phyloP scores from a whole-genome alignment of 345 rosid species.

The Euphorbia lathyris region DNA sequence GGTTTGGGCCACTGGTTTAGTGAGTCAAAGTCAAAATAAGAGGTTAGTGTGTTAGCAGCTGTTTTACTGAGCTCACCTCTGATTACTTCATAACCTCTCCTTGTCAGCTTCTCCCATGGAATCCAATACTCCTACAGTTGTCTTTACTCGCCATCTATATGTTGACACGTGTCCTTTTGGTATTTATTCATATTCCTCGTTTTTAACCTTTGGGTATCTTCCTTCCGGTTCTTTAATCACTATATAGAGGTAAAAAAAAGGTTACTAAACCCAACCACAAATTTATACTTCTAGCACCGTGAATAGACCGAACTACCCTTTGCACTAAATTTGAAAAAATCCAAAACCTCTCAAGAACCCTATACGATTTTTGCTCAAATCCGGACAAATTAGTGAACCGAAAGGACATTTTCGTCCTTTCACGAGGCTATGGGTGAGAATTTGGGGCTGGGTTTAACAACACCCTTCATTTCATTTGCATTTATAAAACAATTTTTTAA shows the following conservation, averaged over 20 bases:
- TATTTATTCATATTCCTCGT: background rate
- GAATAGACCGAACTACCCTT: too few relatives aligned
- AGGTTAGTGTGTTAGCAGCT: background rate
- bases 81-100: slow-evolving; percentile 7
- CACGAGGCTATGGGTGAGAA: too few relatives aligned
- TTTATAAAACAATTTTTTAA: too few relatives aligned
- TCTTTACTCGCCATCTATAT: background rate
- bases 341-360: too few relatives aligned
- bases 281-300: too few relatives aligned
- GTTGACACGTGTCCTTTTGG: background rate
- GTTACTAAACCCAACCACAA: too few relatives aligned
- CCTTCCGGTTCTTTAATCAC: background rate
- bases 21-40: slow-evolving; percentile 22
- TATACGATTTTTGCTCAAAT: too few relatives aligned
- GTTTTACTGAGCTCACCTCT: background rate
- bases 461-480: too few relatives aligned
- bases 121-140: slow-evolving; percentile 9
- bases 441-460: too few relatives aligned
- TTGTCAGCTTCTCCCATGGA: background rate
- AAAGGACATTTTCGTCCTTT: too few relatives aligned
- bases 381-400: too few relatives aligned
- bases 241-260: background rate
- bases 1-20: background rate
- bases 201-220: background rate
- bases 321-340: too few relatives aligned